Percentiles rank a stretch among this genome's conserved stretches.
Evolutionary conservation across 352 stramenopile genomes (phyloP).

Genomic region (Globisporangium paroecandrum): DNA sequence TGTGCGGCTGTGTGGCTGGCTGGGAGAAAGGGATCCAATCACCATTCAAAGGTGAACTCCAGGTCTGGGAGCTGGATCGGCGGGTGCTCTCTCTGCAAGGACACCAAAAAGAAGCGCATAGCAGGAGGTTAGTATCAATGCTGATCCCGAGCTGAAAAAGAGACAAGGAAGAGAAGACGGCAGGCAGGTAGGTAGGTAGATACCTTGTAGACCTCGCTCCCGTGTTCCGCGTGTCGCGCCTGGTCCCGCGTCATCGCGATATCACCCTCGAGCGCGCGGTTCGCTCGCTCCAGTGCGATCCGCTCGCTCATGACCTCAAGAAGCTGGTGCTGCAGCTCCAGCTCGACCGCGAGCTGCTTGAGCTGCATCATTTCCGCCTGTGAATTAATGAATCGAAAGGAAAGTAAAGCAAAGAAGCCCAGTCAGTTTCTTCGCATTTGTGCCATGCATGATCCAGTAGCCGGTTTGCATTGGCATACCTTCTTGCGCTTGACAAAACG

Average conservation of each 20-base stretch:
- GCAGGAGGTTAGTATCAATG: neutral
- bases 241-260: slow-evolving; percentile 9
- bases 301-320: slow-evolving; percentile 14
- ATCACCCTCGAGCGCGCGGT: slow-evolving; percentile 12
- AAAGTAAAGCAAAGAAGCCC: neutral
- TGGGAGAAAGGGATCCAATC: neutral
- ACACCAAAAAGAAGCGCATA: neutral
- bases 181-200: neutral
- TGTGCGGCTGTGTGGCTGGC: neutral
- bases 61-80: slow-evolving; percentile 13
- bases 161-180: neutral
- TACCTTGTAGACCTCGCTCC: slow-evolving; percentile 4
- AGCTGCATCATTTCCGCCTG: slow-evolving; percentile 23
- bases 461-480: slow-evolving; percentile 17
- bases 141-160: neutral
- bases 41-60: slow-evolving; percentile 17
- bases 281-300: slow-evolving; percentile 10
- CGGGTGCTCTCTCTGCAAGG: slow-evolving; percentile 2
- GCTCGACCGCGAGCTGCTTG: slow-evolving; percentile 21
- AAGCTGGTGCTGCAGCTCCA: slow-evolving; percentile 22
- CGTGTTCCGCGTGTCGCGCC: neutral
- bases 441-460: neutral
- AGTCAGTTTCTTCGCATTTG: neutral
- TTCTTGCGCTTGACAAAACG: slow-evolving; percentile 55
- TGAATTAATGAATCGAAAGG: neutral